Evolutionary conservation across 2,329 filamentous ascomycete species (phyloP).

Genomic region (Lachnellula suecica): DNA sequence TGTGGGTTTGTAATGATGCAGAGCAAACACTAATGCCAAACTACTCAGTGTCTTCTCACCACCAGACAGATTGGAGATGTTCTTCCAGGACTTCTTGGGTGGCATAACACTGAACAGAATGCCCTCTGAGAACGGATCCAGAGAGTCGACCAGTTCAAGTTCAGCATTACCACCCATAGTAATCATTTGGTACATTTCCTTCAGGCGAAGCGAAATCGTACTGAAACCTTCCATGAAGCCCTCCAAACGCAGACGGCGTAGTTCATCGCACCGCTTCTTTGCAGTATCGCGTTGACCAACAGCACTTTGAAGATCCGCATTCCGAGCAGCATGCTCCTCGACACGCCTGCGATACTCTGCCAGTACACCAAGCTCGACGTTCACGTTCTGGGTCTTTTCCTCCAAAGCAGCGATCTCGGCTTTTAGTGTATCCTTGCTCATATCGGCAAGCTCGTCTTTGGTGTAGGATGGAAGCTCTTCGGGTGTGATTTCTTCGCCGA

Average conservation of each 20-base stretch:
- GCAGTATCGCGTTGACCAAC: constrained; percentile 77
- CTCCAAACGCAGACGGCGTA: constrained; percentile 84
- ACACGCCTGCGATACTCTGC: constrained; percentile 85
- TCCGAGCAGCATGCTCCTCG: constrained; percentile 77
- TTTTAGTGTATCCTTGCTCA: constrained; percentile 65
- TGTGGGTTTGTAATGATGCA: constrained; percentile 98
- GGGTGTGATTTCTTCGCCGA: constrained; percentile 53
- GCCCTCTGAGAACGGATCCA: constrained; percentile 96
- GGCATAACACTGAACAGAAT: constrained; percentile 99
- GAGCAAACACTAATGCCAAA: constrained; percentile 91
- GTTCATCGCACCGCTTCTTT: constrained; percentile 90
- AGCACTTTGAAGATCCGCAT: constrained; percentile 79
- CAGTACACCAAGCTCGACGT: constrained; percentile 85
- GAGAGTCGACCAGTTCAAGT: constrained; percentile 90
- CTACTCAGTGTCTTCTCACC: constrained; percentile 96
- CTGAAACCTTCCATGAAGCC: constrained; percentile 99
- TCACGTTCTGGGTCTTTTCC: constrained; percentile 79
- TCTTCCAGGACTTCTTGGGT: constrained; percentile 99
- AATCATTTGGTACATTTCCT: constrained; percentile 99
- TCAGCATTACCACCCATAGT: constrained; percentile 99
- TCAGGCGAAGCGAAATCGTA: constrained; percentile 87
- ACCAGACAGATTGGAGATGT: constrained; percentile 92
- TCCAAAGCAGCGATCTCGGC: constrained; percentile 65
- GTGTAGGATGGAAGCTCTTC: constrained; percentile 77
- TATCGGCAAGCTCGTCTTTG: constrained; percentile 64